Evolutionary conservation across 768 basidiomycete species (phyloP).

Genomic region (Tulasnella sp.): DNA sequence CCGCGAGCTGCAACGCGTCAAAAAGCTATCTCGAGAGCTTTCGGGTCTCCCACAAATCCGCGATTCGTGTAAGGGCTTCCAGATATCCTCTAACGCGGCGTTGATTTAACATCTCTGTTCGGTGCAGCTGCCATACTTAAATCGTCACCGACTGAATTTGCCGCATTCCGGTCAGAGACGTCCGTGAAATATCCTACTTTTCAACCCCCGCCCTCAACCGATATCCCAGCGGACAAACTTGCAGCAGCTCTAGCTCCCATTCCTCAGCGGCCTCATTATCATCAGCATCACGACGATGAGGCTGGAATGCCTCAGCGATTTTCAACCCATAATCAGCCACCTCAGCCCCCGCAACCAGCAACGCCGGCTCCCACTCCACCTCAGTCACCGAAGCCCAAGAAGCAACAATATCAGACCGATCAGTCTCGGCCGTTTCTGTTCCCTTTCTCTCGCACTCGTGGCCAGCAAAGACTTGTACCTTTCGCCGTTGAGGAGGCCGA

Average conservation of each 20-base stretch:
- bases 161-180: conserved; percentile 84
- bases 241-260: conserved; percentile 91
- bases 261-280: conserved; percentile 90
- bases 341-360: conserved; percentile 46
- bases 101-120: not conserved
- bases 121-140: conserved; percentile 64
- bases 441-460: conserved; percentile 67
- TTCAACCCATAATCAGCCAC: conserved; percentile 28
- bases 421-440: conserved; percentile 91
- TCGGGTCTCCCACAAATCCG: conserved; percentile 62
- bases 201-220: conserved; percentile 49
- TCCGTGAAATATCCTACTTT: conserved; percentile 97
- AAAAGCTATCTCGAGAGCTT: conserved; percentile 79
- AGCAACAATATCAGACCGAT: conserved; percentile 98
- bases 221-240: conserved; percentile 51
- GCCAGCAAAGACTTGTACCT: conserved; percentile 62
- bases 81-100: not conserved
- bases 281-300: conserved; percentile 61
- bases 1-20: conserved; percentile 77
- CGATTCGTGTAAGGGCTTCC: conserved; percentile 45
- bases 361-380: conserved; percentile 88
- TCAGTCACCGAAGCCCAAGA: conserved; percentile 81
- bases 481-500: conserved; percentile 96
- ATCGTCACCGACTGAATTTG: conserved; percentile 85
- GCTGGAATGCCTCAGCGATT: conserved; percentile 34